These are phyloP conservation scores for Hibiscus syriacus DNA, from an alignment of 345 rosid species.

Conservation along the genomic window DNA sequence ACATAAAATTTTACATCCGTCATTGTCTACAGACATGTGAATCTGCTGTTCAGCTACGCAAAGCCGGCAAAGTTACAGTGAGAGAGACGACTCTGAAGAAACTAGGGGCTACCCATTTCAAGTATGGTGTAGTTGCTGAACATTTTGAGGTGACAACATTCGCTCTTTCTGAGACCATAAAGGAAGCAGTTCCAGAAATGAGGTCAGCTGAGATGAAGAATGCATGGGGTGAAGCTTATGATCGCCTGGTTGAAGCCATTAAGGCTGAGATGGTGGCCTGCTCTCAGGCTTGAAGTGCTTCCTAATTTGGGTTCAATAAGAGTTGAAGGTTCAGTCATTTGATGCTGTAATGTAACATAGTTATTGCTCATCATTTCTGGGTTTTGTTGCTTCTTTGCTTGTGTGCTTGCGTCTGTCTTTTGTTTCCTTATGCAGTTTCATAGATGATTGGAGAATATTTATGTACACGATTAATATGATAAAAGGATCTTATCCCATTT, in stretches of 20 bases:
- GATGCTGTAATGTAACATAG: too few species aligned
- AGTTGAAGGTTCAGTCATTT: too few species aligned
- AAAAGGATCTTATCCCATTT: too few species aligned
- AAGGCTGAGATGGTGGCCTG: constrained; percentile 55
- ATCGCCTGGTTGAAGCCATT: constrained; percentile 59
- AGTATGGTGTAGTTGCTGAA: constrained; percentile 37
- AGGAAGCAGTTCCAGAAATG: constrained; percentile 77
- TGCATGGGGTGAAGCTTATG: constrained; percentile 82
- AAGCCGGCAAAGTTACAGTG: constrained; percentile 42
- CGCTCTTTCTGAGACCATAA: constrained; percentile 67
- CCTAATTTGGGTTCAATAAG: too few species aligned
- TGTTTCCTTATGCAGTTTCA: too few species aligned
- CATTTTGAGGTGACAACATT: constrained; percentile 50
- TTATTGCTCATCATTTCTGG: neutral
- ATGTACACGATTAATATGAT: too few species aligned
- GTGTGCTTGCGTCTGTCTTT: too few species aligned
- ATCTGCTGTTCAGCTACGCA: constrained; percentile 44
- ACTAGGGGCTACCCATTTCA: constrained; percentile 42
- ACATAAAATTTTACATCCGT: too few species aligned
- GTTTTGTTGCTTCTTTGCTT: too few species aligned
- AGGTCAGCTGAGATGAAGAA: constrained; percentile 77
- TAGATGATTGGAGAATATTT: too few species aligned
- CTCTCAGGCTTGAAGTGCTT: neutral
- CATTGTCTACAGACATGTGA: constrained; percentile 64
- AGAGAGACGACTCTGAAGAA: constrained; percentile 45